Evolutionary conservation across 257 asterid genomes (phyloP), one percentile per base, ranked within the genome.

Genomic region (Lithospermum erythrorhizon): DNA sequence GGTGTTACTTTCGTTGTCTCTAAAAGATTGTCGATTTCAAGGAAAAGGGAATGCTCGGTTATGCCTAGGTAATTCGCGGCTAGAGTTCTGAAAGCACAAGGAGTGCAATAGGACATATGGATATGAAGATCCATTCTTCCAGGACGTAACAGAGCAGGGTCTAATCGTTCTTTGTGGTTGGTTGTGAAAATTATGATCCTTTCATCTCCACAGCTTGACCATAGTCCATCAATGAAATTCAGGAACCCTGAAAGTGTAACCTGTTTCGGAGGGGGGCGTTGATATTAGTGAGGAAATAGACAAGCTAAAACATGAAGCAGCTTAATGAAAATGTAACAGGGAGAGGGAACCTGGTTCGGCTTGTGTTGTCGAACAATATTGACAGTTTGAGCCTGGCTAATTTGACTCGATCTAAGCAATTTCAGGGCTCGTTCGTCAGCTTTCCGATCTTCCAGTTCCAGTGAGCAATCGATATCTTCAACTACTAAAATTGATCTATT

Each of bases 151-250:
- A 84, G 62, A 0, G 87, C 89, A 0, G 78, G 78, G 29, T 84
- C 94, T 0, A 84, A 78, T 63, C 62, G 73, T 0, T 82, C 94
- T 25, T 30, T 78, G 73, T 85, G 78, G 66, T 85, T 82, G 0
- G 89, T 80, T 0, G 89, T 85, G 75, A 85, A 85, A 0, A 79
- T 58, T 29, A 85, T 78, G 64, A 86, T 72, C 45, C 88, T 61
- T 49, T 86, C 86, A 63, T 83, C 90, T 21, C 90, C 95, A 53
- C 76, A 69, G 73, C 86, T 76, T n/a, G 94, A 82, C 90, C 87
- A 80, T 55, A 85, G 18, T 55, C 94, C 90, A 15, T 85, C 94
- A 6, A 75, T 67, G 76, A 82, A 85, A 57, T 85, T 85, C 37
- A 85, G 76, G 35, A 82, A 45, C 29, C 95, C 90, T 1, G 90